Percentiles rank a stretch among this genome's conserved stretches.
Conservation (phyloP, 352 stramenopile genomes). For the Phytophthora cactorum region DNA sequence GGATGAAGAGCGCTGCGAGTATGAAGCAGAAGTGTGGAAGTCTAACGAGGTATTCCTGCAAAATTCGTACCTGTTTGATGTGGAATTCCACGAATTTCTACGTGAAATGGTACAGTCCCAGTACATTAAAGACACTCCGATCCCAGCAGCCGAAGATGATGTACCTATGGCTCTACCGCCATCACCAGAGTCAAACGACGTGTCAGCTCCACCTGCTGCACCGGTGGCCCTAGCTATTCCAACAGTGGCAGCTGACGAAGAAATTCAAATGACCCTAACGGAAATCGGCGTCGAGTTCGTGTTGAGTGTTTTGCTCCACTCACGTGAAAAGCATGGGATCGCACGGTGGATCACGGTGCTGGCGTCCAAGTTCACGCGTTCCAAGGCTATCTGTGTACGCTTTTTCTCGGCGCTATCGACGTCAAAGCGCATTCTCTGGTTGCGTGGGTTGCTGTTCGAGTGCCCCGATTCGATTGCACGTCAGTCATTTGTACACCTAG, state of each 20-base stretch:
- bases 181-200: constrained; percentile 15
- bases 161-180: constrained; percentile 30
- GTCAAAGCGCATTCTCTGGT: constrained; percentile 64
- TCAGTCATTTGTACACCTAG: constrained; percentile 87
- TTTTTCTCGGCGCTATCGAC: constrained; percentile 72
- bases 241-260: constrained; percentile 44
- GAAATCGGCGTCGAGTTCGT: constrained; percentile 90
- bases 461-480: constrained; percentile 86
- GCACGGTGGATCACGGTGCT: constrained; percentile 84
- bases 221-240: constrained; percentile 27
- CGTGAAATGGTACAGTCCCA: constrained; percentile 88
- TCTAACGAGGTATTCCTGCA: constrained; percentile 95
- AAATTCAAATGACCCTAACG: constrained; percentile 72
- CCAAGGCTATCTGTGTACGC: constrained; percentile 70
- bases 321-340: constrained; percentile 87
- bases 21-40: constrained; percentile 92
- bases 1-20: constrained; percentile 70
- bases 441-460: constrained; percentile 80
- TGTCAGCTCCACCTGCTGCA: constrained; percentile 27
- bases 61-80: constrained; percentile 96
- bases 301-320: constrained; percentile 89
- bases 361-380: constrained; percentile 70
- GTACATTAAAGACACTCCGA: constrained; percentile 65
- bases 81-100: constrained; percentile 96
- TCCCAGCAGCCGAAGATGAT: constrained; percentile 17